Conservation (phyloP, 2,329 filamentous ascomycete species). For the Hypocrella siamensis region DNA sequence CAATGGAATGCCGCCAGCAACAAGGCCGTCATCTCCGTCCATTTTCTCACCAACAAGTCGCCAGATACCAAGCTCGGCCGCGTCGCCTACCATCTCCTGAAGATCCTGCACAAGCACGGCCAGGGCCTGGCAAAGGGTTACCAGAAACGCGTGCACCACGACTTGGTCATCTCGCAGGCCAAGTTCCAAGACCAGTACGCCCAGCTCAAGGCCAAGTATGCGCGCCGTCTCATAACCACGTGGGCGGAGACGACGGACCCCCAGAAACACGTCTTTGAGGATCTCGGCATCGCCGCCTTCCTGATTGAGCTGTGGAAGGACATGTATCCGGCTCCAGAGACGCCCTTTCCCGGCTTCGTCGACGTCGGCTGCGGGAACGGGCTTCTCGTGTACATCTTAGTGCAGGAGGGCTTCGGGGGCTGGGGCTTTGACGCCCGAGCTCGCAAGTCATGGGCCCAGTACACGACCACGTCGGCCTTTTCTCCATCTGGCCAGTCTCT, state of each 20-base stretch:
- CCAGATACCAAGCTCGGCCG: slow-evolving; percentile 37
- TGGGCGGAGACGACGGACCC: slow-evolving; percentile 87
- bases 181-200: slow-evolving; percentile 71
- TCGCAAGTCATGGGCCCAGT: slow-evolving; percentile 72
- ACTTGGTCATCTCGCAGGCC: slow-evolving; percentile 62
- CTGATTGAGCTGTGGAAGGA: slow-evolving; percentile 79
- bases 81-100: slow-evolving; percentile 53
- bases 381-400: slow-evolving; percentile 69
- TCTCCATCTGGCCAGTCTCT: slow-evolving; percentile 19
- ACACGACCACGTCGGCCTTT: slow-evolving; percentile 24
- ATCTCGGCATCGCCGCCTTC: slow-evolving; percentile 80
- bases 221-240: slow-evolving; percentile 47
- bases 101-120: slow-evolving; percentile 58
- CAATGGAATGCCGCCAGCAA: slow-evolving; percentile 33
- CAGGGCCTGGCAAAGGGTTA: slow-evolving; percentile 50
- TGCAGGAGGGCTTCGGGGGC: slow-evolving; percentile 64
- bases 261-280: slow-evolving; percentile 87
- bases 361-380: slow-evolving; percentile 96
- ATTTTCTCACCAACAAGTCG: slow-evolving; percentile 30
- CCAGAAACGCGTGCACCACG: slow-evolving; percentile 70
- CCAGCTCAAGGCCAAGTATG: slow-evolving; percentile 65
- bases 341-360: slow-evolving; percentile 69
- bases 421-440: slow-evolving; percentile 86
- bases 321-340: slow-evolving; percentile 45
- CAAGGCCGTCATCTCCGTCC: slow-evolving; percentile 39